phyloP scores from a whole-genome alignment of 345 rosid genomes.

The Gossypium arboreum region DNA sequence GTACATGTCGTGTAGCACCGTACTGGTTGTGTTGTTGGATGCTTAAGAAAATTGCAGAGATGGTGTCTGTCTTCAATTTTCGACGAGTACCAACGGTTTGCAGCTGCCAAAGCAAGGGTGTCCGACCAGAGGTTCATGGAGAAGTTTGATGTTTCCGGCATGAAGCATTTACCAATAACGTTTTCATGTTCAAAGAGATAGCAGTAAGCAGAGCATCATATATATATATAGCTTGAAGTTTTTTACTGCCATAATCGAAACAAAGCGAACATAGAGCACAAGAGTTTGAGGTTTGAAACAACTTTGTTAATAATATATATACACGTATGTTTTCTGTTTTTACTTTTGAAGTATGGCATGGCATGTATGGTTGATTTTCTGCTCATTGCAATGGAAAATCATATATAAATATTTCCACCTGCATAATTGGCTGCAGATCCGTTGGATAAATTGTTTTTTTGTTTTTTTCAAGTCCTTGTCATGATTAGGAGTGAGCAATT shows the following conservation, averaged over 20 bases:
- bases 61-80: slow-evolving; percentile 60
- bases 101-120: slow-evolving; percentile 47
- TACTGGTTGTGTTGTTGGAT: slow-evolving; percentile 58
- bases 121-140: slow-evolving; percentile 58
- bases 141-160: slow-evolving; percentile 44
- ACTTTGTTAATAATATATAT: not conserved
- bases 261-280: not conserved
- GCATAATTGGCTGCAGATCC: not conserved
- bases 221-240: not conserved
- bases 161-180: slow-evolving; percentile 32
- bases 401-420: not conserved
- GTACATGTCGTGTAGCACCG: slow-evolving; percentile 39
- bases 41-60: slow-evolving; percentile 59
- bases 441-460: no score
- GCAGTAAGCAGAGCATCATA: not conserved
- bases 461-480: no score
- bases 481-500: no score
- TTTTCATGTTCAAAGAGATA: slow-evolving; percentile 32
- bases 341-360: not conserved
- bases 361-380: not conserved
- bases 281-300: not conserved
- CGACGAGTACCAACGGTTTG: slow-evolving; percentile 60
- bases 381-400: not conserved
- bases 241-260: not conserved
- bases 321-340: not conserved